A percentile compares a stretch with the other conserved stretches of the same genome.
phyloP scores from a whole-genome alignment of 129 eudicot species.

The Tagetes patula region DNA sequence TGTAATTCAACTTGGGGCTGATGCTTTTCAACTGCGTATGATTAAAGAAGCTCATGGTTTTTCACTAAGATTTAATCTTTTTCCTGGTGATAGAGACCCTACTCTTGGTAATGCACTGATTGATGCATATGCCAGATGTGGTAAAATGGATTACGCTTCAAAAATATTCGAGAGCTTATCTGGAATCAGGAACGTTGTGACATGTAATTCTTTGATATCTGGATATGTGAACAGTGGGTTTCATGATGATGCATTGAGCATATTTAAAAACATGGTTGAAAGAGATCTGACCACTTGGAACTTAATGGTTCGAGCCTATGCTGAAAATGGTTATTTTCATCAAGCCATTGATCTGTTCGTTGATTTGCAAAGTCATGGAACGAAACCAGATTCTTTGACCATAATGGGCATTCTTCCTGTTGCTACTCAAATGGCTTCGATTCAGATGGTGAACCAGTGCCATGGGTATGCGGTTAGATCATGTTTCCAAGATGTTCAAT shows the following conservation, averaged over 20 bases:
- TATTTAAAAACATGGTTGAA: conserved; percentile 47
- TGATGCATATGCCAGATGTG: conserved; percentile 82
- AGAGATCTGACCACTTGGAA: conserved; percentile 84
- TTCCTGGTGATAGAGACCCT: conserved; percentile 38
- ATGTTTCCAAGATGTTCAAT: conserved; percentile 55
- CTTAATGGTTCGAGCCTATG: conserved; percentile 71
- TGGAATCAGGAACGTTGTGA: conserved; percentile 47
- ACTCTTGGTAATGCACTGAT: conserved; percentile 65
- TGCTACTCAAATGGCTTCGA: conserved; percentile 61
- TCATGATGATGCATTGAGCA: conserved; percentile 39
- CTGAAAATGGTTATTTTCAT: conserved; percentile 44
- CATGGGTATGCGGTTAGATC: conserved; percentile 68
- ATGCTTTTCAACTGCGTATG: conserved; percentile 31
- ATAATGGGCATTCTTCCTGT: conserved; percentile 72
- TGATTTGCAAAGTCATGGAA: conserved; percentile 49
- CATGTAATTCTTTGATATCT: conserved; percentile 67
- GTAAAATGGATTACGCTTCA: conserved; percentile 54
- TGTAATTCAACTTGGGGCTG: conserved; percentile 47
- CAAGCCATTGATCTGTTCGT: conserved; percentile 52
- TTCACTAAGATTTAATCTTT: conserved; percentile 43
- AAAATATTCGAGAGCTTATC: conserved; percentile 52
- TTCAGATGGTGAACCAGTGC: conserved; percentile 67
- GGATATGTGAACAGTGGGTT: conserved; percentile 52
- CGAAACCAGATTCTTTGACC: conserved; percentile 68
- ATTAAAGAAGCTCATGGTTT: conserved; percentile 82